Evolutionary conservation across 2,329 filamentous ascomycete genomes (phyloP).

Genomic region (Claviceps pazoutovae): DNA sequence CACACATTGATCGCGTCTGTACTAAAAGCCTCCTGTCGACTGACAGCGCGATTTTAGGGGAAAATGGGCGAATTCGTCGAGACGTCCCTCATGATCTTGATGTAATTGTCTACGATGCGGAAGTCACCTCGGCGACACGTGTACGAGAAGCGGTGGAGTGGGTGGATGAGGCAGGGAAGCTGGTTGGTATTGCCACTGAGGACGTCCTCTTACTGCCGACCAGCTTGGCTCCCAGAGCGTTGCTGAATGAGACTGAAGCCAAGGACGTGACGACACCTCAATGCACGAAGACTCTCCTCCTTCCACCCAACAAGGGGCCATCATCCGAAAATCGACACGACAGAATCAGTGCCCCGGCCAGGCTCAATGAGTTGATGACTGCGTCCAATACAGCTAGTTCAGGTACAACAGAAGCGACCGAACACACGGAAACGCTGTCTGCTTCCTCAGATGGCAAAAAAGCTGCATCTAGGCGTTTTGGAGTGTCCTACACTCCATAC

Average conservation of each 20-base stretch:
- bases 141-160: slow-evolving; percentile 40
- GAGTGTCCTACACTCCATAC: slow-evolving; percentile 37
- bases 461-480: slow-evolving; percentile 17
- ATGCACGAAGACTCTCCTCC: slow-evolving; percentile 2
- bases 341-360: neutral
- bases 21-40: neutral
- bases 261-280: slow-evolving; percentile 1
- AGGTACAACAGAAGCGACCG: neutral
- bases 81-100: slow-evolving; percentile 5
- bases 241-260: neutral
- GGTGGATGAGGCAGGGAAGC: slow-evolving; percentile 43
- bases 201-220: slow-evolving; percentile 14
- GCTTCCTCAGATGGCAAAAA: neutral
- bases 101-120: slow-evolving; percentile 23
- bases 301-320: neutral
- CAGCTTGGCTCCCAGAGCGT: slow-evolving; percentile 4
- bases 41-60: neutral
- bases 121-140: slow-evolving; percentile 25
- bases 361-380: neutral
- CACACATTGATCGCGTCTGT: neutral
- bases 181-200: slow-evolving; percentile 29
- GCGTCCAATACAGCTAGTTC: neutral
- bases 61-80: neutral
- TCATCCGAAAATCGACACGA: neutral
- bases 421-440: neutral